Conservation (phyloP, 2,329 filamentous ascomycete genomes). For the Fusarium gaditjirri region DNA sequence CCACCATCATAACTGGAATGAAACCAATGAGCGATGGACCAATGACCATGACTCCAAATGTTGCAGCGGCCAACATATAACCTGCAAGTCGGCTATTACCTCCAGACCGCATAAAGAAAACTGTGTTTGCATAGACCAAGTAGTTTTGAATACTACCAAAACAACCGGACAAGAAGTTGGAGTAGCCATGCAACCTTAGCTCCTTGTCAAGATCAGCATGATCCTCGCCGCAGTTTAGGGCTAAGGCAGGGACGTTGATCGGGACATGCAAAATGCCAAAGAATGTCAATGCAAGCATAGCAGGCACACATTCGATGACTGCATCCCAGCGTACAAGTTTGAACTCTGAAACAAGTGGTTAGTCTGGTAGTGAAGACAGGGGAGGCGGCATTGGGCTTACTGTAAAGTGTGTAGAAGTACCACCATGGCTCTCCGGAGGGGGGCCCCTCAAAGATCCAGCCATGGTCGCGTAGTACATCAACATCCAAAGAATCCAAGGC, state of each 20-base stretch:
- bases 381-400: conserved; percentile 60
- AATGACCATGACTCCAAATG: conserved; percentile 82
- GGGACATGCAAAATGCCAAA: conserved; percentile 97
- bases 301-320: conserved; percentile 84
- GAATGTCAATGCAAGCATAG: conserved; percentile 97
- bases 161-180: conserved; percentile 89
- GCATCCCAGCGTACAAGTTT: conserved; percentile 84
- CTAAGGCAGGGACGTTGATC: conserved; percentile 95
- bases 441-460: conserved; percentile 93
- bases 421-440: conserved; percentile 91
- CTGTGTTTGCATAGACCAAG: conserved; percentile 95
- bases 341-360: conserved; percentile 69
- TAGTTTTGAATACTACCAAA: conserved; percentile 95
- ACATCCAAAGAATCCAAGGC: conserved; percentile 75
- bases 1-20: conserved; percentile 97
- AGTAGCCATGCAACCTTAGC: conserved; percentile 90
- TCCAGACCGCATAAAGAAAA: conserved; percentile 95
- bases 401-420: conserved; percentile 96
- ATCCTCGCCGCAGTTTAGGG: conserved; percentile 90
- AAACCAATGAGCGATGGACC: conserved; percentile 91
- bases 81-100: conserved; percentile 89
- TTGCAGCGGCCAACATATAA: conserved; percentile 82
- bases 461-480: conserved; percentile 72
- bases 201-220: conserved; percentile 92
- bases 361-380: background rate